Evolutionary conservation across 257 asterid genomes (phyloP).

Genomic region (Solanum virginianum): DNA sequence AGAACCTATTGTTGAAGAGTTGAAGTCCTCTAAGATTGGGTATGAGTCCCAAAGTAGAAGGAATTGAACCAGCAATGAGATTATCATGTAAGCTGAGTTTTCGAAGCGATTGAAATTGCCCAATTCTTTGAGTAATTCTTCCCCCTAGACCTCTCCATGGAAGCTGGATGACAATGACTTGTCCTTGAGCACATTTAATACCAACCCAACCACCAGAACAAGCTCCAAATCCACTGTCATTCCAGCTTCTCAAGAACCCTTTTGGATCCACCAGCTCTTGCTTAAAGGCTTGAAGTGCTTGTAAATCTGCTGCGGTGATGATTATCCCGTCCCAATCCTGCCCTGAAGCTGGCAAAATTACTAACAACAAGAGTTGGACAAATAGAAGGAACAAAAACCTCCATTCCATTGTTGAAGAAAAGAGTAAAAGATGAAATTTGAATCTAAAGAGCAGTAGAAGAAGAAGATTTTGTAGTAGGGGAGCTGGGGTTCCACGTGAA

Average conservation of each 20-base stretch:
- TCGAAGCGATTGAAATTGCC: constrained; percentile 74
- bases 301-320: constrained; percentile 62
- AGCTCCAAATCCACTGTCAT: constrained; percentile 73
- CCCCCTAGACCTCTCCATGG: constrained; percentile 90
- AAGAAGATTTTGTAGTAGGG: constrained; percentile 7
- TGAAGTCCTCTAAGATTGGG: constrained; percentile 87
- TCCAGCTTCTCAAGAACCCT: constrained; percentile 82
- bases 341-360: constrained; percentile 20
- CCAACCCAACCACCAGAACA: constrained; percentile 91
- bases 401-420: background rate
- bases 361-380: constrained; percentile 9
- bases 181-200: constrained; percentile 87
- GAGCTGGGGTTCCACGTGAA: constrained; percentile 28
- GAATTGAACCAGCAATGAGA: constrained; percentile 61
- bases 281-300: constrained; percentile 79
- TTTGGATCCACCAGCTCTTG: constrained; percentile 69
- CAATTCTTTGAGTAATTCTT: constrained; percentile 54
- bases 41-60: constrained; percentile 52
- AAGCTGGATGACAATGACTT: constrained; percentile 87
- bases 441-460: background rate
- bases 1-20: constrained; percentile 59
- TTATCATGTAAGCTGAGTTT: constrained; percentile 91
- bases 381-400: background rate
- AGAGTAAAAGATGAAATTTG: background rate
- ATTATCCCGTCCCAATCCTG: constrained; percentile 73